Percentiles rank a stretch among this genome's conserved stretches.
These are phyloP conservation scores for Jaltomata sinuosa DNA, from an alignment of 257 asterid genomes.

Conservation along the genomic window DNA sequence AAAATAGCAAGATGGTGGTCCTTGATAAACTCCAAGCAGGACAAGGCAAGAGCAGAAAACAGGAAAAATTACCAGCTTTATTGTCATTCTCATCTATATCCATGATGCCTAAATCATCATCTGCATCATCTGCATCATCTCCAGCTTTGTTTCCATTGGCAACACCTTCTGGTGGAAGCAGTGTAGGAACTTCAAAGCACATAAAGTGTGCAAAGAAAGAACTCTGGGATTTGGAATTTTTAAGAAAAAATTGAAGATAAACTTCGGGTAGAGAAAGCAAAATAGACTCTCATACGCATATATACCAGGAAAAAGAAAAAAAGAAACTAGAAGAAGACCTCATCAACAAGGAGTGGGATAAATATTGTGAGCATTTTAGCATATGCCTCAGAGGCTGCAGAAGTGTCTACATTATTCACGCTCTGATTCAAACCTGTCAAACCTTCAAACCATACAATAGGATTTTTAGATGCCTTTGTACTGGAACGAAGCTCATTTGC, in stretches of 20 bases:
- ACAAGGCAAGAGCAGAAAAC: background rate
- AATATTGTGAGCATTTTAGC: constrained; percentile 78
- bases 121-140: constrained; percentile 29
- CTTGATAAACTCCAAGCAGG: constrained; percentile 11
- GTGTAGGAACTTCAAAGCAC: constrained; percentile 93
- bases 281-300: background rate
- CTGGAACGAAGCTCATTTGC: constrained; percentile 95
- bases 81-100: constrained; percentile 42
- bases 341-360: constrained; percentile 92
- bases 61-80: constrained; percentile 35
- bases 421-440: constrained; percentile 54
- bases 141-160: constrained; percentile 47
- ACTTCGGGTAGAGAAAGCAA: background rate
- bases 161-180: constrained; percentile 57
- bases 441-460: constrained; percentile 87
- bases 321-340: constrained; percentile 42
- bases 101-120: constrained; percentile 68
- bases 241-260: background rate
- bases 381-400: constrained; percentile 80
- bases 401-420: constrained; percentile 63
- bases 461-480: constrained; percentile 66
- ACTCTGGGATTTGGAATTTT: constrained; percentile 50
- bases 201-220: constrained; percentile 89
- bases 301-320: background rate
- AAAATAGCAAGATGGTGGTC: constrained; percentile 1